Evolutionary conservation across 805 yeast species (phyloP).

Genomic region (Metschnikowia hibisci): DNA sequence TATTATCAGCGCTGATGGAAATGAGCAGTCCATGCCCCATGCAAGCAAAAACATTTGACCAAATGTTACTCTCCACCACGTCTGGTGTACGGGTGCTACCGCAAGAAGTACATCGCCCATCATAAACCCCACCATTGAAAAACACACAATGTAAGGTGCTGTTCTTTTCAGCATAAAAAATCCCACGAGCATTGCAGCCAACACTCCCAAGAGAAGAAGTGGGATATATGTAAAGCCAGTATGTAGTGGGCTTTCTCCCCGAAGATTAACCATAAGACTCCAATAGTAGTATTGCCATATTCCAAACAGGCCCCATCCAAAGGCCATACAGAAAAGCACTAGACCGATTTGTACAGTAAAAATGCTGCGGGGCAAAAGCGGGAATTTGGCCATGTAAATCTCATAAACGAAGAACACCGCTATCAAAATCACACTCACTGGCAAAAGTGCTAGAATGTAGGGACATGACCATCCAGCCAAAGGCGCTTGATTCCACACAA

Average conservation of each 20-base stretch:
- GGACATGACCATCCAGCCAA: conserved; percentile 61
- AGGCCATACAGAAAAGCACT: conserved; percentile 47
- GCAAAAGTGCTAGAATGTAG: conserved; percentile 54
- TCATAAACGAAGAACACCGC: conserved; percentile 49
- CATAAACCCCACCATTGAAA: conserved; percentile 51
- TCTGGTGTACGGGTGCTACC: conserved; percentile 54
- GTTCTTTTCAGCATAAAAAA: conserved; percentile 42
- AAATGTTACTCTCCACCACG: conserved; percentile 55
- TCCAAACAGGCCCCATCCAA: conserved; percentile 81
- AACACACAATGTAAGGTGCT: conserved; percentile 48
- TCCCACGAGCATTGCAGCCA: conserved; percentile 54
- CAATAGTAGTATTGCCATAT: conserved; percentile 65
- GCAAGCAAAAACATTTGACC: conserved; percentile 53
- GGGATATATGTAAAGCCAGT: conserved; percentile 40
- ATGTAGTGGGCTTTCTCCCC: conserved; percentile 38
- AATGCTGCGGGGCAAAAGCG: conserved; percentile 51
- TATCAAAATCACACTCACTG: conserved; percentile 45
- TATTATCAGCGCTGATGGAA: conserved; percentile 68
- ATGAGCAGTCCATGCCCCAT: conserved; percentile 77
- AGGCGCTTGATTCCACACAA: conserved; percentile 76
- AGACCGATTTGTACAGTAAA: conserved; percentile 44
- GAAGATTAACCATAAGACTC: conserved; percentile 47
- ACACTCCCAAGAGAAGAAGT: conserved; percentile 50
- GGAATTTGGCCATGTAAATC: conserved; percentile 39
- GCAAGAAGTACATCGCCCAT: conserved; percentile 53